phyloP scores from a whole-genome alignment of 2,329 filamentous ascomycete species.

The Nothomitra cinnamomea region DNA sequence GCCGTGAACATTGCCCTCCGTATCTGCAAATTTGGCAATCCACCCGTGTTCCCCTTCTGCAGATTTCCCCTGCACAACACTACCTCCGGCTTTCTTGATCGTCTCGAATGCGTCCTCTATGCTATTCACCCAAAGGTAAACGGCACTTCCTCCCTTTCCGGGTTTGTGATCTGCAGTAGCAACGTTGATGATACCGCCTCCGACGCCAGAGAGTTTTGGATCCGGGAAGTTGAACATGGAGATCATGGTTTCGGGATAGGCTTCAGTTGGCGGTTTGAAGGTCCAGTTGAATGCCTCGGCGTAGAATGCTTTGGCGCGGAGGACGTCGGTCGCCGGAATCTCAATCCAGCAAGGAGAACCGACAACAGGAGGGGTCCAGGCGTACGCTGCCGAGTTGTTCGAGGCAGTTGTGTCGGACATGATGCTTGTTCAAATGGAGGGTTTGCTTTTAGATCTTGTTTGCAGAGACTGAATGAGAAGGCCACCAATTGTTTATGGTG shows the following conservation, averaged over 20 bases:
- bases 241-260: slow-evolving; percentile 9
- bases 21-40: slow-evolving; percentile 13
- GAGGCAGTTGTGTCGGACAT: slow-evolving; percentile 1
- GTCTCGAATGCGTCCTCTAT: slow-evolving; percentile 10
- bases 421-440: too few species aligned
- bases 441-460: too few species aligned
- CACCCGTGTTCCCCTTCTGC: slow-evolving; percentile 10
- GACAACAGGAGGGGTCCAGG: slow-evolving; percentile 11
- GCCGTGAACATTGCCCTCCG: slow-evolving; percentile 14
- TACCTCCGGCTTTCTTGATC: slow-evolving; percentile 11
- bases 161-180: slow-evolving; percentile 2
- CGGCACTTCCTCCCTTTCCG: slow-evolving; percentile 8
- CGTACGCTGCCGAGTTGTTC: not conserved
- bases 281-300: slow-evolving; percentile 13
- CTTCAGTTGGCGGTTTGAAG: slow-evolving; percentile 8
- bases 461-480: too few species aligned
- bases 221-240: slow-evolving; percentile 13
- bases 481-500: too few species aligned
- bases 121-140: slow-evolving; percentile 14
- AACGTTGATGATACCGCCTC: slow-evolving; percentile 12
- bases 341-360: slow-evolving; percentile 15
- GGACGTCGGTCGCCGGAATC: slow-evolving; percentile 12
- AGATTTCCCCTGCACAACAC: slow-evolving; percentile 11
- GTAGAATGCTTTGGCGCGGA: slow-evolving; percentile 14
- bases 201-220: slow-evolving; percentile 3